These are phyloP conservation scores for Chlorella sorokiniana DNA, from an alignment of 139 green algal genomes.

Conservation along the genomic window DNA sequence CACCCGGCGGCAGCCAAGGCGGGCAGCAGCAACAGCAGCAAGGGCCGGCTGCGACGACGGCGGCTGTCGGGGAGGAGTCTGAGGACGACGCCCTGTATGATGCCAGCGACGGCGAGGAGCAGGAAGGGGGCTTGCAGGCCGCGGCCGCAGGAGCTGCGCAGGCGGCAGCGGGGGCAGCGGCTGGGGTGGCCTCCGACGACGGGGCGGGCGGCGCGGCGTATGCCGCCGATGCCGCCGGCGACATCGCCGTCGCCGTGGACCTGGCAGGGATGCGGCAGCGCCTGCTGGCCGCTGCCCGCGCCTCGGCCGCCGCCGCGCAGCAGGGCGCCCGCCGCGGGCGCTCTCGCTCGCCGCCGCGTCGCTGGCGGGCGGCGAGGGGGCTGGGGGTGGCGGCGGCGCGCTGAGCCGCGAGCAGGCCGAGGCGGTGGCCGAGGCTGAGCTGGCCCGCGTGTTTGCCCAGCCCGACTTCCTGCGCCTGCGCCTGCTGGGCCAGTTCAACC, in stretches of 20 bases:
- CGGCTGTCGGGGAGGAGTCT: background rate
- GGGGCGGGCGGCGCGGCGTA: background rate
- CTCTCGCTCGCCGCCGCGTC: conserved; percentile 2
- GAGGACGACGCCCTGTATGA: conserved; percentile 28
- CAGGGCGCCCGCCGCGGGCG: background rate
- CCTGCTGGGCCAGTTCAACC: conserved; percentile 88
- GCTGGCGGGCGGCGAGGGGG: background rate
- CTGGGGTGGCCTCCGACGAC: background rate
- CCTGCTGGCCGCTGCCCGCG: background rate
- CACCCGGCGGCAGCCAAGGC: background rate
- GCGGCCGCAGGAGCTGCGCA: conserved; percentile 3
- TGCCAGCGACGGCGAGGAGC: conserved; percentile 16
- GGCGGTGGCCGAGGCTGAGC: conserved; percentile 59
- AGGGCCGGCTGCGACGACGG: background rate
- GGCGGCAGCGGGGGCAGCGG: background rate
- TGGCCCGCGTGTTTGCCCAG: conserved; percentile 91
- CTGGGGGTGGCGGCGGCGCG: background rate
- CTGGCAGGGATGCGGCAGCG: conserved; percentile 4
- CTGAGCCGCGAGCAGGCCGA: background rate
- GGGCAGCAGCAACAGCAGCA: background rate
- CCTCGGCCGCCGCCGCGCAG: background rate
- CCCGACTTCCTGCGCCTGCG: conserved; percentile 75
- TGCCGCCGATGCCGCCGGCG: background rate
- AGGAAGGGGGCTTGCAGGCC: background rate
- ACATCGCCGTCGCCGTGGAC: conserved; percentile 18